Conservation (phyloP, 371 early-diverging fungal species). For the Fennellomyces sp. region DNA sequence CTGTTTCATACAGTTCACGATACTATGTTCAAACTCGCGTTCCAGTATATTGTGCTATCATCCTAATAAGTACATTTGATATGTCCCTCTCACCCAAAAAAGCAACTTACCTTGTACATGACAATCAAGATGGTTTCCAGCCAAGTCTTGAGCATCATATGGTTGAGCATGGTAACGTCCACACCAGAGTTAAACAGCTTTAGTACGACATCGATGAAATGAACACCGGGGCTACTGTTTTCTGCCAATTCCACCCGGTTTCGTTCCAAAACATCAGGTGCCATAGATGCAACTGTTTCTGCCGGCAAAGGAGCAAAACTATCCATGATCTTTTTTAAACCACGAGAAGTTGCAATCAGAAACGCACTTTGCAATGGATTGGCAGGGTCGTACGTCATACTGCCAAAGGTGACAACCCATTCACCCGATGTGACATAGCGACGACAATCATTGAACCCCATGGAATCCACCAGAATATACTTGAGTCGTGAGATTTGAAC, state of each 20-base stretch:
- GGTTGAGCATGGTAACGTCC: conserved; percentile 43
- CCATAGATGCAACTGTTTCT: conserved; percentile 44
- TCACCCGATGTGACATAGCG: conserved; percentile 34
- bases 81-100: neutral
- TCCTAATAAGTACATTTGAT: too few relatives aligned
- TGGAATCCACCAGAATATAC: conserved; percentile 34
- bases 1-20: conserved; percentile 52
- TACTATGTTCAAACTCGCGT: conserved; percentile 35
- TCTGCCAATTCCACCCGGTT: conserved; percentile 38
- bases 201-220: conserved; percentile 52
- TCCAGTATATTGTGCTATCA: conserved; percentile 56
- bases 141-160: conserved; percentile 58
- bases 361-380: conserved; percentile 34
- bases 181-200: conserved; percentile 50
- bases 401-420: conserved; percentile 36
- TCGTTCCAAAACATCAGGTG: conserved; percentile 34
- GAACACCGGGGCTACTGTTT: conserved; percentile 48
- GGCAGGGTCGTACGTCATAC: conserved; percentile 36
- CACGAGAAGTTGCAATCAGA: conserved; percentile 41
- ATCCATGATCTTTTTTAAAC: conserved; percentile 55
- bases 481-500: conserved; percentile 46
- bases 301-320: conserved; percentile 50
- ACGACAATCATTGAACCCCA: conserved; percentile 47
- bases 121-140: conserved; percentile 58
- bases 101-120: conserved; percentile 61